Conservation (phyloP, 139 green algal genomes). For the Picochlorum costavermella region DNA sequence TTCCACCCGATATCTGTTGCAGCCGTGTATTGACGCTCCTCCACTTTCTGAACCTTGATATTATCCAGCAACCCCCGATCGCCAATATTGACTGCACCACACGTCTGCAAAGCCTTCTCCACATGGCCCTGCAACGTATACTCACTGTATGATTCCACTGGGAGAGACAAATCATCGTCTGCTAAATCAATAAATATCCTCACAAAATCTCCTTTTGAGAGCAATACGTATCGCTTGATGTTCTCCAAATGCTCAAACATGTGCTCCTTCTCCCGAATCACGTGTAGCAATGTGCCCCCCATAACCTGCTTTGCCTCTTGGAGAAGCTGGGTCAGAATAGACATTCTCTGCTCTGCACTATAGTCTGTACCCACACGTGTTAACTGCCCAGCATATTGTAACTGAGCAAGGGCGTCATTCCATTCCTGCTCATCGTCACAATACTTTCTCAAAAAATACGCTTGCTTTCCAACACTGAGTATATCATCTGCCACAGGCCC, state of each 20-base stretch:
- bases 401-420: constrained; percentile 32
- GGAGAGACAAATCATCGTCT: constrained; percentile 35
- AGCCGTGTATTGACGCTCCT: constrained; percentile 1
- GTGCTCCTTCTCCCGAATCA: constrained; percentile 56
- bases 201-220: constrained; percentile 90
- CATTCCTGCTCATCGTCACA: constrained; percentile 65
- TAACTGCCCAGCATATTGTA: neutral
- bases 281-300: constrained; percentile 60
- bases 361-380: neutral
- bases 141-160: constrained; percentile 31
- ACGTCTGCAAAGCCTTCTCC: constrained; percentile 60
- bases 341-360: constrained; percentile 12
- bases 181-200: constrained; percentile 56
- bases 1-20: constrained; percentile 69
- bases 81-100: constrained; percentile 52
- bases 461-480: constrained; percentile 78
- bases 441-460: constrained; percentile 80
- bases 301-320: constrained; percentile 37
- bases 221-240: constrained; percentile 81
- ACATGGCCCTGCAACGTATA: constrained; percentile 63
- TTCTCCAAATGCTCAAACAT: constrained; percentile 71
- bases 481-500: constrained; percentile 55
- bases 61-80: constrained; percentile 62
- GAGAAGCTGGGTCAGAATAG: constrained; percentile 58
- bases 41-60: constrained; percentile 33